Conservation (phyloP, 331 rosid genomes). For the Phaseolus coccineus region DNA sequence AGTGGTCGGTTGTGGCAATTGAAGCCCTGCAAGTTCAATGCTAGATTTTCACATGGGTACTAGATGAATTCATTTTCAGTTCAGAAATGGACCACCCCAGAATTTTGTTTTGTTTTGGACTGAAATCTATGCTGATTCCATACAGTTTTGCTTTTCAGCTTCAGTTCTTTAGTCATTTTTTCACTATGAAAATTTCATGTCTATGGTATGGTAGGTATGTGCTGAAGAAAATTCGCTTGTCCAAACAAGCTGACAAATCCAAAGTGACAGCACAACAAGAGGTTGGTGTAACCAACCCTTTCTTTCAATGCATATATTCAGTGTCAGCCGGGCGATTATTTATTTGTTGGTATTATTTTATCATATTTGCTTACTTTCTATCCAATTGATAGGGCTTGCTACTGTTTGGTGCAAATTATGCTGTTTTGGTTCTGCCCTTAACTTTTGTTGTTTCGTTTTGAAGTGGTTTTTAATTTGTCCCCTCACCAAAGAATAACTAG, state of each 20-base stretch:
- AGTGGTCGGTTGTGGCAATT: constrained; percentile 33
- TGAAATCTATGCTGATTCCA: constrained; percentile 14
- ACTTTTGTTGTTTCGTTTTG: background rate
- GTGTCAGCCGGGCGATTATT: constrained; percentile 31
- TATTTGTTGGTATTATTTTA: constrained; percentile 2
- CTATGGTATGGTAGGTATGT: constrained; percentile 70
- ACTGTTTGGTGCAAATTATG: constrained; percentile 27
- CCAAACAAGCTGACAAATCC: constrained; percentile 86
- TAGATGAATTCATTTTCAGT: constrained; percentile 5
- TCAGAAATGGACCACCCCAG: constrained; percentile 20
- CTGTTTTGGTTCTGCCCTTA: background rate
- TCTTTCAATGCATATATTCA: constrained; percentile 36
- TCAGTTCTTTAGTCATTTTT: background rate
- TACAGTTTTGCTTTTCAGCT: constrained; percentile 24
- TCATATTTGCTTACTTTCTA: background rate
- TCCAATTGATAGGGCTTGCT: constrained; percentile 21
- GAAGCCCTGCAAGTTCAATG: constrained; percentile 5
- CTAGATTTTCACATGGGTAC: background rate
- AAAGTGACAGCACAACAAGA: constrained; percentile 88
- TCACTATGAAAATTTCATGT: constrained; percentile 34
- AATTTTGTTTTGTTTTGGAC: background rate
- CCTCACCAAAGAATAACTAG: constrained; percentile 30
- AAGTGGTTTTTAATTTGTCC: constrained; percentile 30
- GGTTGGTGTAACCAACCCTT: constrained; percentile 58
- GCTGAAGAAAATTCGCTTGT: constrained; percentile 85